A percentile compares a stretch with the other conserved stretches of the same genome.
phyloP scores from a whole-genome alignment of 192 early-diverging fungal genomes.

The Backusella luteola region DNA sequence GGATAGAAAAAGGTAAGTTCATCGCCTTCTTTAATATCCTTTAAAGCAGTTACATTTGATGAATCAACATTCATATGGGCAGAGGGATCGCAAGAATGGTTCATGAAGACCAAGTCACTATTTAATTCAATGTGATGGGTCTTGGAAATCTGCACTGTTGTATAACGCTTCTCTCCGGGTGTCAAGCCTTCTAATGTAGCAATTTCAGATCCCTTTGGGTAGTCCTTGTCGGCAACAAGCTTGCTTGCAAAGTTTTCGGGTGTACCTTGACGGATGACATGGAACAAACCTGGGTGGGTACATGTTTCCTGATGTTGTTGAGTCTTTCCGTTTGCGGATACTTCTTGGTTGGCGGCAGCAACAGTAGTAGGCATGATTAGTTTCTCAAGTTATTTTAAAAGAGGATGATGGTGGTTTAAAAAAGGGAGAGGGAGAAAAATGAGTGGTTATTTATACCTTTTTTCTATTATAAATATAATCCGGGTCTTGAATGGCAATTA shows the following conservation, averaged over 20 bases:
- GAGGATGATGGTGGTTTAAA: neutral
- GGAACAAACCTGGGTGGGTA: slow-evolving; percentile 44
- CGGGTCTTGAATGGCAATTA: neutral
- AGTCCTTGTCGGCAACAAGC: slow-evolving; percentile 39
- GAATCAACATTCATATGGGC: slow-evolving; percentile 44
- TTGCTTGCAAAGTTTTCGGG: slow-evolving; percentile 48
- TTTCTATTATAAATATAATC: neutral
- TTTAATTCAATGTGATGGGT: slow-evolving; percentile 54
- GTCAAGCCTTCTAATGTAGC: slow-evolving; percentile 47
- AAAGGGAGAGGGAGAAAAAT: neutral
- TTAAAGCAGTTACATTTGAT: slow-evolving; percentile 40
- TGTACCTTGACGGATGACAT: slow-evolving; percentile 36
- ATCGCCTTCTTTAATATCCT: slow-evolving; percentile 49
- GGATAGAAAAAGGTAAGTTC: slow-evolving; percentile 60
- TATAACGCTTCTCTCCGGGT: slow-evolving; percentile 50
- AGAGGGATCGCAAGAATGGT: slow-evolving; percentile 55
- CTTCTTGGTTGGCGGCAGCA: neutral
- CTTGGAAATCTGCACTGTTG: slow-evolving; percentile 49
- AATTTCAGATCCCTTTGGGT: slow-evolving; percentile 44
- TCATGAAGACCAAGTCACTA: slow-evolving; percentile 54
- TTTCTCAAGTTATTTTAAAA: neutral
- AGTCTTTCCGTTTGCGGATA: neutral
- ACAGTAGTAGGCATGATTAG: neutral
- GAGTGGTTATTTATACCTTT: neutral
- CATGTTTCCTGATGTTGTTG: neutral